A percentile compares a stretch with the other conserved stretches of the same genome.
Evolutionary conservation across 2,329 filamentous ascomycete species (phyloP).

Genomic region (Fusarium phyllophilum): DNA sequence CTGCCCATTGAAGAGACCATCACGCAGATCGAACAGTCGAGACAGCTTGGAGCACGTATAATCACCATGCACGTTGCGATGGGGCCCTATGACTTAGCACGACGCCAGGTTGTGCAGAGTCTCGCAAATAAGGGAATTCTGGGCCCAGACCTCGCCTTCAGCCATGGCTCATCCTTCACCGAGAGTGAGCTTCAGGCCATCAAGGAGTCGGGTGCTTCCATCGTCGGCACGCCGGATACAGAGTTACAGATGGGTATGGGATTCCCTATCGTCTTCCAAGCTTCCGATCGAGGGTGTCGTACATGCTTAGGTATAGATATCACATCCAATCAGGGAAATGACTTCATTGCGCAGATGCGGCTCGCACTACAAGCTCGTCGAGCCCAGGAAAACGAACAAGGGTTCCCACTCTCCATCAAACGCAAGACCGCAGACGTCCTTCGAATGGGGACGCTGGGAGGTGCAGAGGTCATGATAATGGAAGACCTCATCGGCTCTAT

Average conservation of each 20-base stretch:
- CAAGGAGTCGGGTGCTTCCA: not conserved
- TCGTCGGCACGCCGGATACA: not conserved
- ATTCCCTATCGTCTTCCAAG: not conserved
- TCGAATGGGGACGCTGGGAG: not conserved
- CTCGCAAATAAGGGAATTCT: not conserved
- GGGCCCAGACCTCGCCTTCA: not conserved
- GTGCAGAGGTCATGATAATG: not conserved
- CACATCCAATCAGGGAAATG: not conserved
- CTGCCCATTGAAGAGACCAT: not conserved
- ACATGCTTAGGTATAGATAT: not conserved
- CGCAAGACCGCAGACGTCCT: not conserved
- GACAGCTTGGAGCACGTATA: not conserved
- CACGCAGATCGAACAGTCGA: not conserved
- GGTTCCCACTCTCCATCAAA: not conserved
- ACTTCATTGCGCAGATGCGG: not conserved
- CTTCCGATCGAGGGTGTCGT: not conserved
- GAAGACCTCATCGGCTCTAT: not conserved
- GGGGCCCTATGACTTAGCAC: not conserved
- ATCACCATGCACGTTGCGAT: not conserved
- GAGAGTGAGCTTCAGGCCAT: not conserved
- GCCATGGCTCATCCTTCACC: not conserved
- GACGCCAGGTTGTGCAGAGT: not conserved
- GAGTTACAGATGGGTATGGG: slow-evolving; percentile 1
- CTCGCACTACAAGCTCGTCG: not conserved
- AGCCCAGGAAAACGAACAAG: not conserved